These are phyloP conservation scores for Botrytis fabae DNA, from an alignment of 2,329 filamentous ascomycete genomes.

Conservation along the genomic window DNA sequence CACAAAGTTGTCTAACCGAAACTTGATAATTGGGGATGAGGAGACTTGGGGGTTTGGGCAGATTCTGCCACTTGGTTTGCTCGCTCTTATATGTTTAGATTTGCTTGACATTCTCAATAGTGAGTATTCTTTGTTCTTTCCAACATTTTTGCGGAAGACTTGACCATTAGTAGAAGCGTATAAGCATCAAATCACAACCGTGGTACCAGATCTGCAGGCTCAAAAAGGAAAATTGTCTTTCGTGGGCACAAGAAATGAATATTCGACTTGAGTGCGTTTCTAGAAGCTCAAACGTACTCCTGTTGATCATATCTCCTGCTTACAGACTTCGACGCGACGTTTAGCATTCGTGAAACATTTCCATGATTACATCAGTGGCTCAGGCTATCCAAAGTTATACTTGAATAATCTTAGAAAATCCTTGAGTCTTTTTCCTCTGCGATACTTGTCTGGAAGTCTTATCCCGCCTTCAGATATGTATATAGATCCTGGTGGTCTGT, in stretches of 20 bases:
- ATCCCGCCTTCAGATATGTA: not conserved
- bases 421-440: not conserved
- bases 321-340: not conserved
- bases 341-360: no score
- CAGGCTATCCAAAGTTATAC: not conserved
- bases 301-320: not conserved
- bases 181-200: not conserved
- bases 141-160: not conserved
- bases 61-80: constrained; percentile 25
- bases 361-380: not conserved
- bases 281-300: not conserved
- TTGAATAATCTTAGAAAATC: not conserved
- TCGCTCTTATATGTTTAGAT: constrained; percentile 24
- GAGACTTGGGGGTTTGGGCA: constrained; percentile 28
- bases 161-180: constrained; percentile 16
- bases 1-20: constrained; percentile 24
- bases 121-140: not conserved
- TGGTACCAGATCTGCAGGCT: not conserved
- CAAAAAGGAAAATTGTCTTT: not conserved
- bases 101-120: constrained; percentile 26
- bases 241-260: not conserved
- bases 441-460: not conserved
- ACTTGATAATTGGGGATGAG: constrained; percentile 24
- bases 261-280: not conserved
- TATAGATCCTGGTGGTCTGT: not conserved